phyloP scores from a whole-genome alignment of 2,329 filamentous ascomycete species.

The Fusarium drepaniforme region DNA sequence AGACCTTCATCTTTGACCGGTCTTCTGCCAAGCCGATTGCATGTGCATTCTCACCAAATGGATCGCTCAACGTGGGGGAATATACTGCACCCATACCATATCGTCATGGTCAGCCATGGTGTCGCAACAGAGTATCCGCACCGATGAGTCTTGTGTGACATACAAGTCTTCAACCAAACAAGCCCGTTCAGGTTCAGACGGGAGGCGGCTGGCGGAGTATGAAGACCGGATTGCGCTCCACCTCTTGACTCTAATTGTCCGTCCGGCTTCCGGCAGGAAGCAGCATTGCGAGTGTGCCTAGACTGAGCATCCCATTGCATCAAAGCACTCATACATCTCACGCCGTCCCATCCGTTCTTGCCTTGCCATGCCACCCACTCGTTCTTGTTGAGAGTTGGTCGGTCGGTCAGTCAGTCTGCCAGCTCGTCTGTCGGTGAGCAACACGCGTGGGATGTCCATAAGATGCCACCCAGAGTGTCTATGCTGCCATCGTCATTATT shows the following conservation, averaged over 20 bases:
- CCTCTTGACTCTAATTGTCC: conserved; percentile 1
- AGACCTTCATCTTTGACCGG: neutral
- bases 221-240: conserved; percentile 7
- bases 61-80: conserved; percentile 4
- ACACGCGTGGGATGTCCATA: neutral
- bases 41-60: neutral
- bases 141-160: neutral
- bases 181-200: neutral
- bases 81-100: neutral
- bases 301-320: neutral
- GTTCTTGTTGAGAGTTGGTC: neutral
- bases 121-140: conserved; percentile 10
- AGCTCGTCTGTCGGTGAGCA: neutral
- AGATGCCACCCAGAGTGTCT: neutral
- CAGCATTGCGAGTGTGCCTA: conserved; percentile 5
- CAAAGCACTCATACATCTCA: neutral
- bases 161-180: neutral
- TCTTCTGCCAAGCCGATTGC: neutral
- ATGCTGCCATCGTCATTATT: conserved; percentile 7
- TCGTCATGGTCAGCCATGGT: conserved; percentile 16
- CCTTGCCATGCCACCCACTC: neutral
- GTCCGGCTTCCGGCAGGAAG: conserved; percentile 22
- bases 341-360: neutral
- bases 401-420: neutral
- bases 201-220: neutral